phyloP scores from a whole-genome alignment of 192 early-diverging fungal genomes.

The Backusella luteola region DNA sequence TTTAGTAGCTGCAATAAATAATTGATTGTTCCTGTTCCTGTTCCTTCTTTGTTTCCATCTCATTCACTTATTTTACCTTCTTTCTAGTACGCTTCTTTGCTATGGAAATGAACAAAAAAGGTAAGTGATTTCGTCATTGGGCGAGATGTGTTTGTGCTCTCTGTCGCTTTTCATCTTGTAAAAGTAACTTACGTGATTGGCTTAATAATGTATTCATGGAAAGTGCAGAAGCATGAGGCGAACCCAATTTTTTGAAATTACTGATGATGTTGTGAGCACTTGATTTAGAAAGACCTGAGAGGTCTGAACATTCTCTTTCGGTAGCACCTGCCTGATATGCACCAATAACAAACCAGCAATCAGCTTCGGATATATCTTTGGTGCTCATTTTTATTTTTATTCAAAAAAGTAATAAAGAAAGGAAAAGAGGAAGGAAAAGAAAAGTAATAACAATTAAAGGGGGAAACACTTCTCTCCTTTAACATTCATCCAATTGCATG shows the following conservation, averaged over 20 bases:
- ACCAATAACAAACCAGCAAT: slow-evolving; percentile 32
- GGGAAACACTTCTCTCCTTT: neutral
- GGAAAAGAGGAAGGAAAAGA: neutral
- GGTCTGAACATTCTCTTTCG: slow-evolving; percentile 23
- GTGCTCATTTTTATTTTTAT: neutral
- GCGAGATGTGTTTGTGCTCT: neutral
- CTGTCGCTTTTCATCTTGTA: neutral
- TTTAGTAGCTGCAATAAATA: neutral
- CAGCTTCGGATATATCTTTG: slow-evolving; percentile 22
- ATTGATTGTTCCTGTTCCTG: neutral
- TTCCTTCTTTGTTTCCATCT: neutral
- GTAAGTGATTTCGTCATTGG: neutral
- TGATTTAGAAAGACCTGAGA: slow-evolving; percentile 28
- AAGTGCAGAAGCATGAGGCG: slow-evolving; percentile 17
- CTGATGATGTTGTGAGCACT: slow-evolving; percentile 25
- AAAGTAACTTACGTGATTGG: neutral
- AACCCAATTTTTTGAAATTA: slow-evolving; percentile 23
- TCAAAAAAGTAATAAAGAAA: neutral
- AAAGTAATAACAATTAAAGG: neutral
- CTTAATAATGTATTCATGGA: neutral
- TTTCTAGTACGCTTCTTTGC: neutral
- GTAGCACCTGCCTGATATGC: slow-evolving; percentile 33
- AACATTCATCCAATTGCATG: neutral
- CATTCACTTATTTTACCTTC: neutral
- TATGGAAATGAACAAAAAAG: neutral